Conservation (phyloP, 495 filamentous ascomycete genomes). For the Neurospora terricola region DNA sequence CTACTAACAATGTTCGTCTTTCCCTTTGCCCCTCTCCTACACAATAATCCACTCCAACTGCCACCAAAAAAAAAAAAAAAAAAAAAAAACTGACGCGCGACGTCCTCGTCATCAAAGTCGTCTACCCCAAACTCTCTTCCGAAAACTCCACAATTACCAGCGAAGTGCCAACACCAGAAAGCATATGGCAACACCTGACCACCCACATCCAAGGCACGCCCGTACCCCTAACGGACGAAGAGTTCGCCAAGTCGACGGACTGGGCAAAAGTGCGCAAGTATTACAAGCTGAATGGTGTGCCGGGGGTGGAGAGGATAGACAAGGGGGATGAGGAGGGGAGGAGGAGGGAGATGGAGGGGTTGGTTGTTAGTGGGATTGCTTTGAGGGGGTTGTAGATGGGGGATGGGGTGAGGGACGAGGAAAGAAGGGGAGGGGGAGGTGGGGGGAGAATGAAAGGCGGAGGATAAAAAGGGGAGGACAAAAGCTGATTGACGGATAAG, state of each 20-base stretch:
- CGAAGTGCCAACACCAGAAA: conserved; percentile 32
- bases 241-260: conserved; percentile 49
- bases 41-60: too few species aligned
- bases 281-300: conserved; percentile 62
- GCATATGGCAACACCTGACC: conserved; percentile 53
- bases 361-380: conserved; percentile 63
- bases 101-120: conserved; percentile 69
- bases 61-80: too few species aligned
- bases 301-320: conserved; percentile 26
- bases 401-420: neutral
- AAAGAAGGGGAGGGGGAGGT: too few species aligned
- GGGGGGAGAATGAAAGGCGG: too few species aligned
- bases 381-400: conserved; percentile 46
- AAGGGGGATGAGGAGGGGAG: conserved; percentile 19
- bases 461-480: neutral
- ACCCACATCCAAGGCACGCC: conserved; percentile 51
- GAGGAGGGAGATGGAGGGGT: conserved; percentile 46
- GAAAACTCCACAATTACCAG: conserved; percentile 1
- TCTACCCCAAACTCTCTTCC: conserved; percentile 4
- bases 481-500: too few species aligned
- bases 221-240: conserved; percentile 54
- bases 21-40: too few species aligned
- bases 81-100: conserved; percentile 37
- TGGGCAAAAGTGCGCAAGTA: conserved; percentile 63
- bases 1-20: conserved; percentile 68